A percentile compares a stretch with the other conserved stretches of the same genome.
Conservation (phyloP, 495 filamentous ascomycete genomes). For the Xylaria venustula region DNA sequence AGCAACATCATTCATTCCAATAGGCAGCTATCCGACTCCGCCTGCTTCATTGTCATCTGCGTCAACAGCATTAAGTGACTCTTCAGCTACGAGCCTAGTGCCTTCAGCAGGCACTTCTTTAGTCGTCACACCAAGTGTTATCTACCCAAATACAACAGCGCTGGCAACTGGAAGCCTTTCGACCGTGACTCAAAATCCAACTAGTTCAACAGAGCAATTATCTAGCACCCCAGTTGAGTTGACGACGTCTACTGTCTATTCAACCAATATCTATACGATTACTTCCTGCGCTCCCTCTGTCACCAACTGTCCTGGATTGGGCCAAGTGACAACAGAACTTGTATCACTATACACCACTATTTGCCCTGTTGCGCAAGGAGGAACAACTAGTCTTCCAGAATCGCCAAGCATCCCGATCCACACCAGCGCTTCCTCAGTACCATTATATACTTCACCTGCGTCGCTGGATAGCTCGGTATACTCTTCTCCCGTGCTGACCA, state of each 20-base stretch:
- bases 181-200: neutral
- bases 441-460: conserved; percentile 21
- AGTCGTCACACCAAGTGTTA: conserved; percentile 13
- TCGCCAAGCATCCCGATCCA: conserved; percentile 18
- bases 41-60: conserved; percentile 2
- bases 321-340: conserved; percentile 54
- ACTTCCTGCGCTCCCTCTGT: conserved; percentile 57
- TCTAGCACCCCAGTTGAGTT: conserved; percentile 29
- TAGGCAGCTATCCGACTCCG: neutral
- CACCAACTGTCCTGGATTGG: conserved; percentile 57
- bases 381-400: conserved; percentile 18
- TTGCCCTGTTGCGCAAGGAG: conserved; percentile 50
- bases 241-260: conserved; percentile 60
- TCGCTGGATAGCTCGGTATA: conserved; percentile 31
- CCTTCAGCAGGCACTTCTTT: conserved; percentile 14
- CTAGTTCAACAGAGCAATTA: conserved; percentile 38
- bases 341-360: conserved; percentile 61
- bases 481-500: conserved; percentile 37
- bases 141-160: conserved; percentile 15
- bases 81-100: neutral
- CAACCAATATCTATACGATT: conserved; percentile 57
- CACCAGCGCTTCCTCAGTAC: conserved; percentile 14
- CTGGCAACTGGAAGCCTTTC: neutral
- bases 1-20: neutral
- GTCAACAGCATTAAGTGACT: neutral